phyloP scores from a whole-genome alignment of 441 rosid species.

The Croton laevigatus region DNA sequence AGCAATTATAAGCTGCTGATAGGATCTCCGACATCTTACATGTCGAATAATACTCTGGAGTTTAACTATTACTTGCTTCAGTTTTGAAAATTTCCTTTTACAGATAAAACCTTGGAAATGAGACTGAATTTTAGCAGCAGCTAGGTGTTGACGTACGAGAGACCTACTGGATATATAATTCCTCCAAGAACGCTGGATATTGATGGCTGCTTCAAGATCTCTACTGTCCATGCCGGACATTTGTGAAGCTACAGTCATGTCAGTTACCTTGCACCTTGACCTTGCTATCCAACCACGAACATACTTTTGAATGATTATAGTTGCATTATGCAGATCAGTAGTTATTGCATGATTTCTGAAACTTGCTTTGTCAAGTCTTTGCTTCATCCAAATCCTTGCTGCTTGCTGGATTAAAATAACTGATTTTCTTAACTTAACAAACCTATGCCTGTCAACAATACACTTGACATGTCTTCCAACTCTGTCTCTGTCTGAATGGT shows the following conservation, averaged over 20 bases:
- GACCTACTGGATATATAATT: constrained; percentile 24
- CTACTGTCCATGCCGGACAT: constrained; percentile 18
- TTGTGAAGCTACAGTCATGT: constrained; percentile 19
- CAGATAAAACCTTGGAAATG: constrained; percentile 41
- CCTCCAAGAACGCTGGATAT: constrained; percentile 61
- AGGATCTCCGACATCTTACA: constrained; percentile 33
- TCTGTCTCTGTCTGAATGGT: constrained; percentile 30
- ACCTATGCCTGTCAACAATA: constrained; percentile 51
- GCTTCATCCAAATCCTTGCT: constrained; percentile 47
- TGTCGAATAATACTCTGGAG: constrained; percentile 40
- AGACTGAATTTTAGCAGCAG: constrained; percentile 55
- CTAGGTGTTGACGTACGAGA: constrained; percentile 27
- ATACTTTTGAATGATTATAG: constrained; percentile 29
- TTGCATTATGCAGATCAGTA: constrained; percentile 27
- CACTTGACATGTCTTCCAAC: constrained; percentile 36
- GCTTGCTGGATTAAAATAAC: constrained; percentile 57
- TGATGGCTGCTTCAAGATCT: constrained; percentile 42
- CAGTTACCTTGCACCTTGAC: constrained; percentile 21
- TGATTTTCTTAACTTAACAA: constrained; percentile 45
- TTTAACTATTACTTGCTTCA: constrained; percentile 37
- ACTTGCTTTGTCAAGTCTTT: constrained; percentile 19
- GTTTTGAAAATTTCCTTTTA: constrained; percentile 39
- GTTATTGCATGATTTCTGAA: constrained; percentile 8
- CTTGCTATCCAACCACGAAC: constrained; percentile 31
- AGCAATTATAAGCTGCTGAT: constrained; percentile 32